These are phyloP conservation scores for Chenopodium suecicum DNA, from an alignment of 148 eudicot genomes.

Conservation along the genomic window DNA sequence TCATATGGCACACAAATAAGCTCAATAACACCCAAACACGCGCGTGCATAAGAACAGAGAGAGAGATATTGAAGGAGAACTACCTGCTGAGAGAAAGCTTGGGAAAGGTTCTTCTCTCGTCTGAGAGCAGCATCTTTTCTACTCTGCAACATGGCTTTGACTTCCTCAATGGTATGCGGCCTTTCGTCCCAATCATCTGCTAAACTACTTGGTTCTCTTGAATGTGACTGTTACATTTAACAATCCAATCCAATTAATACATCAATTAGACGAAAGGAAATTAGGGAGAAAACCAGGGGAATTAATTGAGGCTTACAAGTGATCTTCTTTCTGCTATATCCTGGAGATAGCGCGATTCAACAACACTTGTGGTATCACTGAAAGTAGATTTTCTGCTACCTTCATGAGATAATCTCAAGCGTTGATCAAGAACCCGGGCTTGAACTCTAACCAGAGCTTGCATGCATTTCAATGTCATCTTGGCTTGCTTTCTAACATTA, in stretches of 20 bases:
- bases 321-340: slow-evolving; percentile 62
- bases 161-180: slow-evolving; percentile 72
- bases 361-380: slow-evolving; percentile 53
- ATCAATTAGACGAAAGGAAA: not conserved
- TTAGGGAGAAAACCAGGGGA: not conserved
- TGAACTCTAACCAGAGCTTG: slow-evolving; percentile 79
- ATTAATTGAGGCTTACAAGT: slow-evolving; percentile 35
- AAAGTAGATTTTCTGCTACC: slow-evolving; percentile 65
- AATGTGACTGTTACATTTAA: slow-evolving; percentile 36
- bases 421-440: slow-evolving; percentile 58
- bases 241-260: not conserved
- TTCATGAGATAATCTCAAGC: slow-evolving; percentile 67
- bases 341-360: slow-evolving; percentile 55
- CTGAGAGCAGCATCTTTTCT: slow-evolving; percentile 59
- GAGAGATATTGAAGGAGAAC: not conserved
- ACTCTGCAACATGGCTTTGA: slow-evolving; percentile 70
- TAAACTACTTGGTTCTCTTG: slow-evolving; percentile 64
- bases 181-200: slow-evolving; percentile 83
- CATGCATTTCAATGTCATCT: slow-evolving; percentile 78
- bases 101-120: slow-evolving; percentile 56
- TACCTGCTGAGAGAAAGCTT: slow-evolving; percentile 70
- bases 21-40: not conserved
- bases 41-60: not conserved
- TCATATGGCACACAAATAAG: slow-evolving; percentile 8
- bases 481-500: slow-evolving; percentile 79